Base-by-base conservation (phyloP, 345 rosid species). In the Chamaenerion angustifolium region DNA sequence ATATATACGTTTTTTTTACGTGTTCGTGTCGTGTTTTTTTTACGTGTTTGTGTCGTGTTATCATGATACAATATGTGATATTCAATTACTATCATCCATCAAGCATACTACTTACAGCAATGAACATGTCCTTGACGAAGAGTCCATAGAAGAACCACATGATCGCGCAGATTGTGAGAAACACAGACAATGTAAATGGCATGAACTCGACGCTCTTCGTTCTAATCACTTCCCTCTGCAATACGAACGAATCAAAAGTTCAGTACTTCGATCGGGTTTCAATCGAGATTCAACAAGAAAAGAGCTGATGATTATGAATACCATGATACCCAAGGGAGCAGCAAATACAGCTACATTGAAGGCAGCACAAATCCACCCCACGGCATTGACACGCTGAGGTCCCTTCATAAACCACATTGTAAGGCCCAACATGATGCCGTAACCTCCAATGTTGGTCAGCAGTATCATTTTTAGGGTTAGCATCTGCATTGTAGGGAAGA, bases 111-210 rank as follows among this genome's bases (percentile, higher is more conserved):
- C 82, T 79, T 68, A 84, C 98, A 10, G 96, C 89, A 43, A 87
- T 81, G 68, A 62, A 82, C 19, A 56, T 61, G 52, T 90, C 96
- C 53, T 70, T 66, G 63, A 78, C 64, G 23, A 82, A 75, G 63
- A 72, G 64, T 45, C 98, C 96, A 55, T 86, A 82, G 60, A 80
- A 72, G 75, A 90, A 90, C 98, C 98, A 90, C 76, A 74, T 65
- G 51, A 75, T 69, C 37, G 96, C 93, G 27, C 81, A 78, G 8
- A 92, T 63, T 6, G 88, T 82, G 12, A 87, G 82, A 68, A 74
- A 78, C 42, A 82, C 55, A 14, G 98, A 92, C 11, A 81, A 68
- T 16, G 63, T 50, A 52, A 86, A 64, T n/a, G 96, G 89, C 98
- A 90, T 86, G 78, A 65, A 78, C 64, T 90, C 93, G 47, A 82